Conservation (phyloP, 2,329 filamentous ascomycete species). For the Keithomyces neogunnii region DNA sequence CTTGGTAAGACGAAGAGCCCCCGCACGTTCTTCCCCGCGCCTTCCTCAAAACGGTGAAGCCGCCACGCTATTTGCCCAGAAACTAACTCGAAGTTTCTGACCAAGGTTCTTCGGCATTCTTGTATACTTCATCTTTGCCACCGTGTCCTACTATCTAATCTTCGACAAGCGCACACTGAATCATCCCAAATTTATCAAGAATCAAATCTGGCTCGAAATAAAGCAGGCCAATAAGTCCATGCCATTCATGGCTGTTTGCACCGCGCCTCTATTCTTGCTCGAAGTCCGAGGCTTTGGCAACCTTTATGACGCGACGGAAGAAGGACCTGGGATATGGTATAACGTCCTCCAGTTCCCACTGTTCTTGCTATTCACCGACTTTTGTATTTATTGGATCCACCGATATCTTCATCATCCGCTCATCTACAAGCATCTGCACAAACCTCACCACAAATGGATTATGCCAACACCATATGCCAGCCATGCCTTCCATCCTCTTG, state of each 20-base stretch:
- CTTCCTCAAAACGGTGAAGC: neutral
- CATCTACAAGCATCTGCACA: slow-evolving; percentile 80
- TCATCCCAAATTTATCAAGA: slow-evolving; percentile 91
- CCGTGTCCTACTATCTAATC: slow-evolving; percentile 76
- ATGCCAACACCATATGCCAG: slow-evolving; percentile 92
- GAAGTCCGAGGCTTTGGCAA: slow-evolving; percentile 81
- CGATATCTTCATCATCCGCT: slow-evolving; percentile 72
- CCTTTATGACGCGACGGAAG: slow-evolving; percentile 72
- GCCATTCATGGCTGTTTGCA: slow-evolving; percentile 76
- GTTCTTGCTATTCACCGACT: slow-evolving; percentile 84
- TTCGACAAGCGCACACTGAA: slow-evolving; percentile 86
- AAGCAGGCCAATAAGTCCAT: slow-evolving; percentile 67
- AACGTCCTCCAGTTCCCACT: slow-evolving; percentile 76
- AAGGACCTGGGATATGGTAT: slow-evolving; percentile 72
- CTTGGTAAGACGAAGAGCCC: slow-evolving; percentile 57
- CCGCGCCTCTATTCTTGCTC: slow-evolving; percentile 68
- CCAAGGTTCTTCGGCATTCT: slow-evolving; percentile 74
- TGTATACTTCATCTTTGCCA: slow-evolving; percentile 77
- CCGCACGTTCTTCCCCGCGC: neutral
- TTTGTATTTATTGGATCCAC: slow-evolving; percentile 94
- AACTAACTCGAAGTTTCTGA: neutral
- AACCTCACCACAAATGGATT: slow-evolving; percentile 99
- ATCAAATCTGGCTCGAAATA: slow-evolving; percentile 84
- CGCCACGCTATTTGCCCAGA: neutral
- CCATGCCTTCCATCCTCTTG: slow-evolving; percentile 89